Evolutionary conservation across 768 basidiomycete genomes (phyloP).

Genomic region (Mycena polygramma): DNA sequence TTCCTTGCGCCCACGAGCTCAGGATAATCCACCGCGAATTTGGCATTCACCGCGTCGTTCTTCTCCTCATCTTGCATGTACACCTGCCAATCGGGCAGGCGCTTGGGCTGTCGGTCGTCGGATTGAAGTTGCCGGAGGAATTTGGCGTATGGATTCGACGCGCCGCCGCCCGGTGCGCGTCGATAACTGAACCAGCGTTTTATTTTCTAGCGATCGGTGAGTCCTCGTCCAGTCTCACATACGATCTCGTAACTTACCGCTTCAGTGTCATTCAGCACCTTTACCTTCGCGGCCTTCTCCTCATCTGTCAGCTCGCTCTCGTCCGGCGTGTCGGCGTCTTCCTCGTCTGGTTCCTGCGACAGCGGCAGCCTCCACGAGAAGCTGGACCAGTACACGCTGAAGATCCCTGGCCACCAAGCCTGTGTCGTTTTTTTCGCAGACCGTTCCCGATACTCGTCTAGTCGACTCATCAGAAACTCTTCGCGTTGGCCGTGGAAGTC

Average conservation of each 20-base stretch:
- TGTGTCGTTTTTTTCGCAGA: neutral
- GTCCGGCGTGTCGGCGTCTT: no score
- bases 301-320: no score
- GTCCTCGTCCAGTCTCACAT: no score
- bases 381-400: neutral
- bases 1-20: neutral
- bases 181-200: neutral
- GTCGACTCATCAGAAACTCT: no score
- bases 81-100: neutral
- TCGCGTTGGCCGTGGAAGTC: no score
- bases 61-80: constrained; percentile 1
- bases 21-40: neutral
- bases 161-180: neutral
- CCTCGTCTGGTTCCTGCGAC: no score
- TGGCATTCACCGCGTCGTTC: neutral
- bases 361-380: neutral
- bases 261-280: neutral
- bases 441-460: no score
- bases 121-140: neutral
- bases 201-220: no score
- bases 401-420: neutral
- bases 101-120: neutral
- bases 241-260: no score
- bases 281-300: neutral
- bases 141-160: neutral